Evolutionary conservation across 805 yeast species (phyloP).

Genomic region (Cyberlindnera veronae): DNA sequence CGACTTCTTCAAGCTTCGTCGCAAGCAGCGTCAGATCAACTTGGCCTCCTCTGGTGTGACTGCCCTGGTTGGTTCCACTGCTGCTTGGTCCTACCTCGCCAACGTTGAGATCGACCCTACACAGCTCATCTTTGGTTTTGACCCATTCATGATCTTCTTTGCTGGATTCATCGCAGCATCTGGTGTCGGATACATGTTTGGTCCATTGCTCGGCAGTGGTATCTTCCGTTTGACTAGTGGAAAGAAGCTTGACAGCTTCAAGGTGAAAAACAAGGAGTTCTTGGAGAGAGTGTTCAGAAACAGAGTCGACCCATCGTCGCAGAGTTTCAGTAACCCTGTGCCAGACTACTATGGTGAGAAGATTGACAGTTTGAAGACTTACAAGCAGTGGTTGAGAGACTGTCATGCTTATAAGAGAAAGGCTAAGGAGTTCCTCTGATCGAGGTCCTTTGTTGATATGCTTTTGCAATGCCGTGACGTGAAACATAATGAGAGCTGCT

Average conservation of each 20-base stretch:
- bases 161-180: slow-evolving; percentile 73
- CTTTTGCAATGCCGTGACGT: no score
- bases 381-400: slow-evolving; percentile 95
- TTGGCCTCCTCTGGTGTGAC: slow-evolving; percentile 64
- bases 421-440: slow-evolving; percentile 70
- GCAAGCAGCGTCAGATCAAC: slow-evolving; percentile 69
- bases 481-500: no score
- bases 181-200: slow-evolving; percentile 72
- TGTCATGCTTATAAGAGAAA: slow-evolving; percentile 87
- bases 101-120: slow-evolving; percentile 86
- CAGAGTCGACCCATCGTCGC: slow-evolving; percentile 90
- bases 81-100: slow-evolving; percentile 74
- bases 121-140: slow-evolving; percentile 80
- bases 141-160: slow-evolving; percentile 77
- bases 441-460: no score
- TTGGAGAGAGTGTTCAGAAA: slow-evolving; percentile 68
- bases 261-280: slow-evolving; percentile 66
- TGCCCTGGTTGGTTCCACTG: slow-evolving; percentile 58
- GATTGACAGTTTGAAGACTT: slow-evolving; percentile 79
- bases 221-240: slow-evolving; percentile 58
- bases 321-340: slow-evolving; percentile 88
- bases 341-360: slow-evolving; percentile 99
- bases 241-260: slow-evolving; percentile 43
- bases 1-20: slow-evolving; percentile 72
- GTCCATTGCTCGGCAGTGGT: slow-evolving; percentile 76